These are phyloP conservation scores for Coprinopsis cinerea DNA, from an alignment of 768 basidiomycete species.

Conservation along the genomic window DNA sequence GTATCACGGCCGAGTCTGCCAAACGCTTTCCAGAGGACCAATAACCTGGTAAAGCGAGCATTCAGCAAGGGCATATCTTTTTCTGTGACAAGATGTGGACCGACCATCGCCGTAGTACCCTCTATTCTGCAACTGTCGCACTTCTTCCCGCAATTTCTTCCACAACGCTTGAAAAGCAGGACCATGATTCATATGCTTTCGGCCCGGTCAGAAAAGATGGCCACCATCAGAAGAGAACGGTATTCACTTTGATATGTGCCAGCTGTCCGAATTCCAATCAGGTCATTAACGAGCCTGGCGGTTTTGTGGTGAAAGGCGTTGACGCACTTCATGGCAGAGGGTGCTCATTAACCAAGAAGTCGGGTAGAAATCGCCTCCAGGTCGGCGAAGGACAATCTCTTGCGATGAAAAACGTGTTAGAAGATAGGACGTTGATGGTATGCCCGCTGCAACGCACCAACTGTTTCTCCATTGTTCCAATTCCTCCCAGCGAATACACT, in stretches of 20 bases:
- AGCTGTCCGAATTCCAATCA: constrained; percentile 41
- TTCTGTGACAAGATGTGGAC: background rate
- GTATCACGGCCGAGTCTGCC: constrained; percentile 52
- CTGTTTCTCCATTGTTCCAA: constrained; percentile 78
- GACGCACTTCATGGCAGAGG: constrained; percentile 76
- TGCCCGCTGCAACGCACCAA: constrained; percentile 41
- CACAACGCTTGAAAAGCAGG: constrained; percentile 71
- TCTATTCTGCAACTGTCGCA: constrained; percentile 59
- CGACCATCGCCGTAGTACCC: constrained; percentile 83
- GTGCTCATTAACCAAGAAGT: constrained; percentile 68
- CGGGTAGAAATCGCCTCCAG: constrained; percentile 55
- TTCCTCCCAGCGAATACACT: constrained; percentile 75
- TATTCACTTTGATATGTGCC: constrained; percentile 73
- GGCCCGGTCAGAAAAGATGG: too few species aligned
- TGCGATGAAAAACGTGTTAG: constrained; percentile 4
- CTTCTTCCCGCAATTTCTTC: constrained; percentile 58
- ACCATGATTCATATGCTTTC: constrained; percentile 78
- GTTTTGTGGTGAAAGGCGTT: too few species aligned
- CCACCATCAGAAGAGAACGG: background rate
- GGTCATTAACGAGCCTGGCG: too few species aligned
- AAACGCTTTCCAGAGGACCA: constrained; percentile 78
- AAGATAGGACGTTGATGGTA: background rate
- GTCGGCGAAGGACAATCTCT: constrained; percentile 73
- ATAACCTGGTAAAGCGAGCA: constrained; percentile 45
- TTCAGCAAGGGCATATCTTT: background rate